phyloP scores from a whole-genome alignment of 2,329 filamentous ascomycete genomes.

The Colletotrichum scovillei region DNA sequence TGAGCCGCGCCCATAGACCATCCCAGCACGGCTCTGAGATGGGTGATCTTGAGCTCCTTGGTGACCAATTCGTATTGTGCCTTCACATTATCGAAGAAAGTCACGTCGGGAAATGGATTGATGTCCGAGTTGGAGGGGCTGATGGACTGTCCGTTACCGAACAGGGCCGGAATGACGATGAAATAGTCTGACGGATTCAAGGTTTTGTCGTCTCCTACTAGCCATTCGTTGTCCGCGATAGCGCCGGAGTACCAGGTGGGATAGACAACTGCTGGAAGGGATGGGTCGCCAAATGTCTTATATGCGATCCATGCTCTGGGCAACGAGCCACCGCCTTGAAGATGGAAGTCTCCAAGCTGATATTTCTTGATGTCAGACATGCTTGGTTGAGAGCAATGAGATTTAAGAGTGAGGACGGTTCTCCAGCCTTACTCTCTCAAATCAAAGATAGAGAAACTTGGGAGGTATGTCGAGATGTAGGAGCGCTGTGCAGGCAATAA shows the following conservation, averaged over 20 bases:
- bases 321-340: constrained; percentile 73
- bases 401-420: too few relatives aligned
- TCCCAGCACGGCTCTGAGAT: constrained; percentile 60
- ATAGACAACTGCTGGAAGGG: constrained; percentile 76
- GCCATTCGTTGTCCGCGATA: constrained; percentile 80
- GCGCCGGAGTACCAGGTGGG: constrained; percentile 76
- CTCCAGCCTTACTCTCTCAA: not conserved
- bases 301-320: constrained; percentile 77
- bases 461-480: not conserved
- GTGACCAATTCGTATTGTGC: constrained; percentile 58
- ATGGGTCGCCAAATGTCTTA: constrained; percentile 77
- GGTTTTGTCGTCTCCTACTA: constrained; percentile 73
- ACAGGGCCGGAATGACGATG: constrained; percentile 61
- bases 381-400: not conserved
- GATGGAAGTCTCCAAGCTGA: constrained; percentile 72
- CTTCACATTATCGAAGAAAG: constrained; percentile 63
- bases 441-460: not conserved
- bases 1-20: constrained; percentile 69
- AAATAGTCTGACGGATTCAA: constrained; percentile 67
- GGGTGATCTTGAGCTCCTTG: constrained; percentile 52
- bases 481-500: too few relatives aligned
- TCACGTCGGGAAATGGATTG: constrained; percentile 55
- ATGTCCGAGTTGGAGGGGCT: constrained; percentile 60
- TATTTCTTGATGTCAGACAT: constrained; percentile 54
- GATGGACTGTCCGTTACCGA: constrained; percentile 65